phyloP scores from a whole-genome alignment of 2,329 filamentous ascomycete species.

The Fusarium coicis region DNA sequence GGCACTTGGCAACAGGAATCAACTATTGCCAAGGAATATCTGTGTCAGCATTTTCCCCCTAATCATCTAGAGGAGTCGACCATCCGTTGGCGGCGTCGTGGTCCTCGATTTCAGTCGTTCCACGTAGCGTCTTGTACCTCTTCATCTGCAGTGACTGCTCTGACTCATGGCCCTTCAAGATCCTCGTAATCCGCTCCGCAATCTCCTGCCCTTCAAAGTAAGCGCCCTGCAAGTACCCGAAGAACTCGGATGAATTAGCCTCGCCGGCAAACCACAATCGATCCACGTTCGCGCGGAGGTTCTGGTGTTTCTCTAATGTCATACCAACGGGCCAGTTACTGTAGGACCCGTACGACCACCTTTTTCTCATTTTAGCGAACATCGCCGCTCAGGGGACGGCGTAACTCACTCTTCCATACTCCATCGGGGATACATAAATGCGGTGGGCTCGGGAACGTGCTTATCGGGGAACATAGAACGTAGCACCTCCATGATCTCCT shows the following conservation, averaged over 20 bases:
- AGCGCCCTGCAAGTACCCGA: slow-evolving; percentile 72
- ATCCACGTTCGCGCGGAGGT: slow-evolving; percentile 70
- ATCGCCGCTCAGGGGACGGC: slow-evolving; percentile 48
- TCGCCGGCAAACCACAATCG: slow-evolving; percentile 73
- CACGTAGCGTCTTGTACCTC: not conserved
- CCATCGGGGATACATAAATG: slow-evolving; percentile 66
- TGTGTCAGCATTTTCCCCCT: too few relatives aligned
- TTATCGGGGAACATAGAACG: slow-evolving; percentile 70
- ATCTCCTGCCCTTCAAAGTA: slow-evolving; percentile 66
- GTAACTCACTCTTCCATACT: slow-evolving; percentile 37
- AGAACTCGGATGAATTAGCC: slow-evolving; percentile 61
- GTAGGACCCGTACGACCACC: slow-evolving; percentile 68
- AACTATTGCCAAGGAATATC: not conserved
- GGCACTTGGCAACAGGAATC: too few relatives aligned
- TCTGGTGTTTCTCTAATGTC: slow-evolving; percentile 73
- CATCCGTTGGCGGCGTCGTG: slow-evolving; percentile 15
- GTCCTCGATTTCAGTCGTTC: not conserved
- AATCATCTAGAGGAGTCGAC: not conserved
- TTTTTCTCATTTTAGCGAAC: slow-evolving; percentile 51
- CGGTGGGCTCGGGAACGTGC: slow-evolving; percentile 67
- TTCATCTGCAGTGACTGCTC: slow-evolving; percentile 16
- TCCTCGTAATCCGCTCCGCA: slow-evolving; percentile 50
- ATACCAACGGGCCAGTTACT: slow-evolving; percentile 75
- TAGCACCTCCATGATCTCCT: slow-evolving; percentile 68
- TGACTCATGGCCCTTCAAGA: not conserved